Base-by-base conservation (phyloP, 164 flowering plant genomes). In the Echeveria elegans region DNA sequence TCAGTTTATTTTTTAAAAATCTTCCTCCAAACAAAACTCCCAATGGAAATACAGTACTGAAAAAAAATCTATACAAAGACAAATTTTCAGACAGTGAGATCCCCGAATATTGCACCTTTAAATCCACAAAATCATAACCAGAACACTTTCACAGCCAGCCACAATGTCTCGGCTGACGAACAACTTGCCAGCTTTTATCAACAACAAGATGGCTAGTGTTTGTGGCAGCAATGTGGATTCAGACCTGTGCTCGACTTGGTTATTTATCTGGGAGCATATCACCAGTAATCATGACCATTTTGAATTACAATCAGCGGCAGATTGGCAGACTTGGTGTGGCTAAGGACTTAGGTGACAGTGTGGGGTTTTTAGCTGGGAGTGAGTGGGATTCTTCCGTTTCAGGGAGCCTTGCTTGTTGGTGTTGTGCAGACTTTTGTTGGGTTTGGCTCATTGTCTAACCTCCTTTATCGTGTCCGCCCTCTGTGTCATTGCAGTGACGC, bases 381-480 rank as follows among this genome's bases (percentile, higher is more conserved):
- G 61, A 71, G 75, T 68, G 85, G 79, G 74, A 64, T 76, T 23
- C 60, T 79, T 61, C 87, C 87, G 4, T 63, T 76, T 66, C 81
- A 85, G 87, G 78, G 56, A 0, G 61, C 75, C 53, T 32, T 80
- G 37, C 47, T 70, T 16, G 70, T 81, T 68, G 87, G 45, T 11
- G 45, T 40, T 40, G 45, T 40, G 45, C 45, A 81, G 78, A 81
- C 76, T 37, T 72, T 83, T 69, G 40, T 80, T 73, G 76, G 67
- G 72, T 83, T 68, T 81, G 87, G 87, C 79, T 83, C 30, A 72
- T 81, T 62, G 74, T 79, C 70, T 91, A 19, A 89, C 93, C 40
- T 86, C 83, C 67, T 69, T 86, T 75, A 88, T 89, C 41, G 81
- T 94, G 95, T 82, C 88, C 0, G 97, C 85, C 47, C 68, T 94